Percentiles rank a stretch among this genome's conserved stretches.
phyloP scores from a whole-genome alignment of 2,329 filamentous ascomycete genomes.

The Fusarium paranaense region DNA sequence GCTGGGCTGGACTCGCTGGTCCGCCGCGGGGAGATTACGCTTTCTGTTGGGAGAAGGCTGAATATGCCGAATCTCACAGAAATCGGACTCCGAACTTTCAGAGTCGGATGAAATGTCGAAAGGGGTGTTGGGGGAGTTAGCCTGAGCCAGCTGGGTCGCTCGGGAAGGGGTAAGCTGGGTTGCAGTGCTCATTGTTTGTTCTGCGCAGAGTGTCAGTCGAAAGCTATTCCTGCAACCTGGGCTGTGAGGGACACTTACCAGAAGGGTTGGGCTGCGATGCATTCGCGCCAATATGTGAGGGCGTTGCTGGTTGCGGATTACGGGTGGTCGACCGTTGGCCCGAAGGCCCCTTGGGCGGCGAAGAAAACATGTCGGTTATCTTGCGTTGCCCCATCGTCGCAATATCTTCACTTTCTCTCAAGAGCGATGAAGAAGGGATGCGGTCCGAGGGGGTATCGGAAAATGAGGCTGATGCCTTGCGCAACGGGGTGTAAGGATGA shows the following conservation, averaged over 20 bases:
- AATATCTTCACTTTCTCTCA: neutral
- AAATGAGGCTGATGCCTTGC: neutral
- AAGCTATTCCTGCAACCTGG: neutral
- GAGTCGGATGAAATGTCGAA: conserved; percentile 35
- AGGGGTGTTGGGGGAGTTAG: conserved; percentile 27
- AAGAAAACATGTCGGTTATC: conserved; percentile 26
- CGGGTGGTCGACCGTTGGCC: neutral
- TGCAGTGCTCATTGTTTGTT: neutral
- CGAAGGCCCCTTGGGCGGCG: neutral
- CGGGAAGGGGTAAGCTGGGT: conserved; percentile 4
- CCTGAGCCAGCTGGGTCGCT: conserved; percentile 2
- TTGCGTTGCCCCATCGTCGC: conserved; percentile 26
- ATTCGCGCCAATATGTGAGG: neutral
- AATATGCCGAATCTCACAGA: conserved; percentile 21
- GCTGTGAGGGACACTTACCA: neutral
- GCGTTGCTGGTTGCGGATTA: neutral
- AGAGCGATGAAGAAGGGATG: neutral
- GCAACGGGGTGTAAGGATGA: neutral
- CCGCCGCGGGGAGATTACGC: conserved; percentile 16
- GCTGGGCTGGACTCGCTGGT: neutral
- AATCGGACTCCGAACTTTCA: conserved; percentile 29
- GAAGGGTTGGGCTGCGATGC: neutral
- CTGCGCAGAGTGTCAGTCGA: neutral
- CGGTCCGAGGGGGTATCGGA: neutral
- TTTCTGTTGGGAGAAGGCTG: conserved; percentile 16